Conservation (phyloP, 2,329 filamentous ascomycete species). For the Cytospora piceae region DNA sequence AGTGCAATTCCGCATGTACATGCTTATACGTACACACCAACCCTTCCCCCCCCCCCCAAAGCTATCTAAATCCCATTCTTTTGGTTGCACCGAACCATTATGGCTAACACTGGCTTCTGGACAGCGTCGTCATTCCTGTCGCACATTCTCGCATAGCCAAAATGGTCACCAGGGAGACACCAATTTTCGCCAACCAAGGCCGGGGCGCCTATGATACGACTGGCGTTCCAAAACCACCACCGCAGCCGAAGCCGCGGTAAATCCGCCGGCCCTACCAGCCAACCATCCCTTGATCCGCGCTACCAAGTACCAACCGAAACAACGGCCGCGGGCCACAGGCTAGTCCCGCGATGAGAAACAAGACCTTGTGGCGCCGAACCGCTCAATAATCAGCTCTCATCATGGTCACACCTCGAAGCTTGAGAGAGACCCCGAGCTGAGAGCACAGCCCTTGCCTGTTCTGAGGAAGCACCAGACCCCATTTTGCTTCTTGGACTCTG, state of each 20-base stretch:
- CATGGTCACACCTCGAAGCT: conserved; percentile 9
- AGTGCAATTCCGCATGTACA: conserved; percentile 17
- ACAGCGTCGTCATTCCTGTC: conserved; percentile 23
- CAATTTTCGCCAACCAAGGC: conserved; percentile 40
- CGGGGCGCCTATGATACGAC: conserved; percentile 45
- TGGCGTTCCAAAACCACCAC: conserved; percentile 43
- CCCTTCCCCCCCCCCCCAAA: not conserved
- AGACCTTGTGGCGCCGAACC: conserved; percentile 25
- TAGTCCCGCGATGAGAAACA: conserved; percentile 26
- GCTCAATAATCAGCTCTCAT: conserved; percentile 17
- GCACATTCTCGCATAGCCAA: conserved; percentile 31
- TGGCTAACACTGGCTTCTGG: conserved; percentile 34
- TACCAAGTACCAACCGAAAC: conserved; percentile 28
- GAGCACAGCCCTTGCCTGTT: conserved; percentile 7
- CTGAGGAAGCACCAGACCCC: conserved; percentile 15
- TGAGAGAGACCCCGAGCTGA: conserved; percentile 7
- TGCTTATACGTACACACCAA: not conserved
- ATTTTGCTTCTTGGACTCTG: conserved; percentile 22
- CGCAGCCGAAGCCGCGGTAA: conserved; percentile 42
- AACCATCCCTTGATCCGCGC: conserved; percentile 32
- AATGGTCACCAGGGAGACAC: conserved; percentile 41
- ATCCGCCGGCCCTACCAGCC: conserved; percentile 2
- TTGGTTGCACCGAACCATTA: not conserved
- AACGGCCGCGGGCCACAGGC: conserved; percentile 21
- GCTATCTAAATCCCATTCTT: not conserved